phyloP scores from a whole-genome alignment of 2,329 filamentous ascomycete genomes.

The Ophiognomonia clavigignenti-juglandacearum region DNA sequence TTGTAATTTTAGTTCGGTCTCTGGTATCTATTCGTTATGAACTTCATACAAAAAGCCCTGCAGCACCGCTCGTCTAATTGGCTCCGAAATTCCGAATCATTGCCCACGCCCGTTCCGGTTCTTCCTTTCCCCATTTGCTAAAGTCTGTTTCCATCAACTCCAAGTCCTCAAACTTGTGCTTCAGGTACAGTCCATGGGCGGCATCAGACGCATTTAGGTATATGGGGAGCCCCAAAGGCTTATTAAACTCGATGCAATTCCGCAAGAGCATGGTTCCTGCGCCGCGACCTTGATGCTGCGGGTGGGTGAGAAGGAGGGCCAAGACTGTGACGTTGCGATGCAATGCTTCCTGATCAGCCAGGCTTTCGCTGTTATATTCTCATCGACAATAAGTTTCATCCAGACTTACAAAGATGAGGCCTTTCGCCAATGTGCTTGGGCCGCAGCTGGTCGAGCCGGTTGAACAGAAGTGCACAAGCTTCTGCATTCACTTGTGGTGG shows the following conservation, averaged over 20 bases:
- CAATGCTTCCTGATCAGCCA: no score
- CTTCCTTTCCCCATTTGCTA: constrained; percentile 29
- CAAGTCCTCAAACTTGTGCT: constrained; percentile 33
- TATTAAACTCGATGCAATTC: constrained; percentile 32
- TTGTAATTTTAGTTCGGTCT: no score
- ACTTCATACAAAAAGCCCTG: no score
- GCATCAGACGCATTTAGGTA: constrained; percentile 33
- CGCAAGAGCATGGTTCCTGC: constrained; percentile 33
- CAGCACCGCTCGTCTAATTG: no score
- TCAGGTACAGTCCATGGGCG: constrained; percentile 32
- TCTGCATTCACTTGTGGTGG: constrained; percentile 25
- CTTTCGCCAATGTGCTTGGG: constrained; percentile 18
- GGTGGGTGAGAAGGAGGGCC: constrained; percentile 33
- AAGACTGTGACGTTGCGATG: constrained; percentile 25
- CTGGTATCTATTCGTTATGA: no score
- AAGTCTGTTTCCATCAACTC: constrained; percentile 24
- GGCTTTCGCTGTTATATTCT: neutral
- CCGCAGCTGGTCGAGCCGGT: constrained; percentile 19
- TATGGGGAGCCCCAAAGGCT: constrained; percentile 26
- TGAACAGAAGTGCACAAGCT: constrained; percentile 28
- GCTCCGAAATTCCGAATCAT: no score
- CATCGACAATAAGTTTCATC: neutral
- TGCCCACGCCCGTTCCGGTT: no score
- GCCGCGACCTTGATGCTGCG: constrained; percentile 35
- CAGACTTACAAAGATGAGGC: constrained; percentile 25